phyloP scores from a whole-genome alignment of 257 asterid species.

The Nyctanthes arbortristis region DNA sequence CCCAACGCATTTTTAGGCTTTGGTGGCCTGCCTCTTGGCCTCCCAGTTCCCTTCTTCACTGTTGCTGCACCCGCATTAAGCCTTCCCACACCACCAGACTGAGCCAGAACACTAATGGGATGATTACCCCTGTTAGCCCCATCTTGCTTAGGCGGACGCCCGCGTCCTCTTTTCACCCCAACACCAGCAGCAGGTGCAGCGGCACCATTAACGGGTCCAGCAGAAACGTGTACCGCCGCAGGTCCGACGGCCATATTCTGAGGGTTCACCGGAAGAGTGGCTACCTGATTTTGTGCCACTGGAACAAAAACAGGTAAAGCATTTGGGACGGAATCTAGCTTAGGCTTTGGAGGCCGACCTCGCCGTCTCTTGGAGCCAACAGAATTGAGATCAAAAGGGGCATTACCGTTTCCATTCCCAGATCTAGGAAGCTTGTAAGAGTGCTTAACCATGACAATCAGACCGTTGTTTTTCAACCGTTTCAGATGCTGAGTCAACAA shows the following conservation, averaged over 20 bases:
- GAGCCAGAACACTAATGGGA: constrained; percentile 21
- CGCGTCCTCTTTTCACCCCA: constrained; percentile 46
- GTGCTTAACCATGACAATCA: constrained; percentile 59
- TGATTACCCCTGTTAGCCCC: constrained; percentile 41
- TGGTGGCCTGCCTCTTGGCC: constrained; percentile 74
- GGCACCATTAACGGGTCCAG: constrained; percentile 46
- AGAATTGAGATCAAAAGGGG: constrained; percentile 28
- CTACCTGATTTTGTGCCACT: neutral
- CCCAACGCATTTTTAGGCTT: constrained; percentile 39
- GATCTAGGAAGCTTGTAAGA: constrained; percentile 65
- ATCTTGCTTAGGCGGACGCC: constrained; percentile 65
- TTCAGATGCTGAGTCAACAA: constrained; percentile 58
- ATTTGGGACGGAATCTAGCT: constrained; percentile 18
- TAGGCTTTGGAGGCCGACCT: constrained; percentile 72
- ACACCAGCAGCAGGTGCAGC: constrained; percentile 19
- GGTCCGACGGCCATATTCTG: constrained; percentile 15
- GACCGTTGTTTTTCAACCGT: constrained; percentile 52
- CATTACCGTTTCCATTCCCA: constrained; percentile 30
- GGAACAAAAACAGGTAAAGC: constrained; percentile 31
- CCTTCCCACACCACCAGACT: constrained; percentile 13
- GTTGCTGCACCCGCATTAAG: constrained; percentile 19
- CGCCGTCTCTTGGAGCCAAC: constrained; percentile 46
- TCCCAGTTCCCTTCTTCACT: constrained; percentile 38
- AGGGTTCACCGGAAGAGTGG: constrained; percentile 21
- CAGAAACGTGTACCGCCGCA: constrained; percentile 37